Evolutionary conservation across 2,329 filamentous ascomycete species (phyloP).

Genomic region (Stachybotrys echinatus): DNA sequence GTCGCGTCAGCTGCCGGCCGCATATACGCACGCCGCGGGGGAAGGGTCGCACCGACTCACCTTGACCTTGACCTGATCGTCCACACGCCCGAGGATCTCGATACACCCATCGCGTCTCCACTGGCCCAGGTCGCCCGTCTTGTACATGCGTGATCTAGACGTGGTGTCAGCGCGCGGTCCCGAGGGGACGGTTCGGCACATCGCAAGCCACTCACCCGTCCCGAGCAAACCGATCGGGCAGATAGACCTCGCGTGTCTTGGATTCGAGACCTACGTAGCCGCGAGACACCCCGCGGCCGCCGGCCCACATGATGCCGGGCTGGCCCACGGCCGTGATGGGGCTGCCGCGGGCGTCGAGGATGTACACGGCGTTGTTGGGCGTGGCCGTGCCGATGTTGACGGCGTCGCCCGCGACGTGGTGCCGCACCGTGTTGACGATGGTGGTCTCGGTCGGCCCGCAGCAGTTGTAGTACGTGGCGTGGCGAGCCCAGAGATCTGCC

Average conservation of each 20-base stretch:
- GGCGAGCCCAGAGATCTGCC: slow-evolving; percentile 50
- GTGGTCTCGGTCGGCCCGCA: slow-evolving; percentile 57
- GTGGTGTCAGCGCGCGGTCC: background rate
- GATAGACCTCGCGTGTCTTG: slow-evolving; percentile 44
- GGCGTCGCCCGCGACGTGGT: slow-evolving; percentile 37
- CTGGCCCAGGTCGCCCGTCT: slow-evolving; percentile 53
- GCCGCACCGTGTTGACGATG: slow-evolving; percentile 53
- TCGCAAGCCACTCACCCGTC: slow-evolving; percentile 37
- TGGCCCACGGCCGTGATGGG: slow-evolving; percentile 39
- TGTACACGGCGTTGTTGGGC: slow-evolving; percentile 51
- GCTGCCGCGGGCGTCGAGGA: slow-evolving; percentile 38
- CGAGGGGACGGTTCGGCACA: background rate
- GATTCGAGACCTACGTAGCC: slow-evolving; percentile 51
- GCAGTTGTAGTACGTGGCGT: slow-evolving; percentile 47
- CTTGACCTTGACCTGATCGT: slow-evolving; percentile 59
- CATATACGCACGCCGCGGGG: slow-evolving; percentile 3
- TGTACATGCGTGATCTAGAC: slow-evolving; percentile 47
- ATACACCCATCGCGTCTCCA: slow-evolving; percentile 50
- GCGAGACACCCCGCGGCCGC: slow-evolving; percentile 47
- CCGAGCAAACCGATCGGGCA: slow-evolving; percentile 42
- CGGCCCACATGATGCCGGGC: slow-evolving; percentile 51
- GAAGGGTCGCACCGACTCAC: slow-evolving; percentile 19
- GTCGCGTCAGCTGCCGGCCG: too few species aligned
- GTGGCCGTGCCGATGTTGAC: slow-evolving; percentile 51
- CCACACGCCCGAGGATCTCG: slow-evolving; percentile 50